Conservation (phyloP, 1,284 basidiomycete genomes). For the Cystobasidiaceae sp. region DNA sequence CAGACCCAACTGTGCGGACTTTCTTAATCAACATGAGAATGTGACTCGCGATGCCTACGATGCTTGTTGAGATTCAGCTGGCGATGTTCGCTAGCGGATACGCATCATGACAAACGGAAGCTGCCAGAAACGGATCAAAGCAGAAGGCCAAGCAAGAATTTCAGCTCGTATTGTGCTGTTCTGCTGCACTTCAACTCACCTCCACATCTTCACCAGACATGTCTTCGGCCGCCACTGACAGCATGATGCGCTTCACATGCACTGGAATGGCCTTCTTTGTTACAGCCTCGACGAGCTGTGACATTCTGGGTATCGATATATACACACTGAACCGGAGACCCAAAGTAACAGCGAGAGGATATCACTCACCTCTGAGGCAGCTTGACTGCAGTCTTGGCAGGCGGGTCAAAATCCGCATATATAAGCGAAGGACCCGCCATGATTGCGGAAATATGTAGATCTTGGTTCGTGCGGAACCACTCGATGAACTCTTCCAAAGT, state of each 20-base stretch:
- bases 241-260: conserved; percentile 39
- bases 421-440: conserved; percentile 96
- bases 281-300: conserved; percentile 77
- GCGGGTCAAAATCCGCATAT: conserved; percentile 86
- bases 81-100: conserved; percentile 8
- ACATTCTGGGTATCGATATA: no score
- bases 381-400: conserved; percentile 87
- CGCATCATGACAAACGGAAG: conserved; percentile 21
- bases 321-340: no score
- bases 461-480: conserved; percentile 79
- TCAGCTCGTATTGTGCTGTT: background rate
- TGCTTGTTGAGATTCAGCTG: no score
- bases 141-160: no score
- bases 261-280: conserved; percentile 85
- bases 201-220: conserved; percentile 68
- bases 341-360: no score
- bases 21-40: no score
- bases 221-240: conserved; percentile 91
- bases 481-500: conserved; percentile 79
- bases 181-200: conserved; percentile 34
- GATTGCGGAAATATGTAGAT: conserved; percentile 89
- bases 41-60: no score
- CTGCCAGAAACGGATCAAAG: no score
- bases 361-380: conserved; percentile 64
- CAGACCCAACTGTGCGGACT: no score